Evolutionary conservation across 768 basidiomycete genomes (phyloP), one percentile per base, ranked within the genome.

Genomic region (Amylocystis lapponica): DNA sequence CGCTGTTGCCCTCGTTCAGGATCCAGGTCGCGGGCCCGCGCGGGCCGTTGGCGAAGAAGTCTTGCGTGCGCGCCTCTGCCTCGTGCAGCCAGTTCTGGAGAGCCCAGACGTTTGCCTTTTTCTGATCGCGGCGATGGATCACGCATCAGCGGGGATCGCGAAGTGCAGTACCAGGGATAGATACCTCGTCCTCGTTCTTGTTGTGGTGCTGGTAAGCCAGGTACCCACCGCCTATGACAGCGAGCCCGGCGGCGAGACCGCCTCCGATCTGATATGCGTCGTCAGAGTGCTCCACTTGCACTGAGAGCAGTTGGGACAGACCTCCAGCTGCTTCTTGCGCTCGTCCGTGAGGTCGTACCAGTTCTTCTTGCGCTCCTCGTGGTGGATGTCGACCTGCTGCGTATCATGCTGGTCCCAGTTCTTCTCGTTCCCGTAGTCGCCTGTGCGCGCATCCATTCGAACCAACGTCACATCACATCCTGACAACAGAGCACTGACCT

Each of bases 11-110:
- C 31, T 76, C 64, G 29, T 66, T 74, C 37, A 80, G 68, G 27
- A 84, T 52, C 86, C 86, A 89, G 17, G 75, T 76, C 11, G 70
- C 68, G 3, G 81, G 78, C 1, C 57, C 67, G 0, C 58, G 56
- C 16, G 70, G 69, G 1, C 72, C 73, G 16, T 70, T 58, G 11
- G 55, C 53, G 51, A 67, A 58, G 65, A 69, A 83, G 9, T 68
- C 61, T 5, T 67, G 59, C 10, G 79, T 77, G 47, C 79, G 78
- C n/a, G 35, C 44, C 50, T 73, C 66, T 4, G 83, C 80, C 0
- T 80, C 81, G 5, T 64, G 49, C 17, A 76, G 32, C 85, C 86
- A 87, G 25, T 67, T 67, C 44, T 63, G 59, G 5, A 62, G 50
- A 41, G 66, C 72, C 78, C 79, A 82, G 12, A 58, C 59, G 1